Base-by-base conservation (phyloP, 1,284 basidiomycete species). In the Pseudozyma hubeiensis region DNA sequence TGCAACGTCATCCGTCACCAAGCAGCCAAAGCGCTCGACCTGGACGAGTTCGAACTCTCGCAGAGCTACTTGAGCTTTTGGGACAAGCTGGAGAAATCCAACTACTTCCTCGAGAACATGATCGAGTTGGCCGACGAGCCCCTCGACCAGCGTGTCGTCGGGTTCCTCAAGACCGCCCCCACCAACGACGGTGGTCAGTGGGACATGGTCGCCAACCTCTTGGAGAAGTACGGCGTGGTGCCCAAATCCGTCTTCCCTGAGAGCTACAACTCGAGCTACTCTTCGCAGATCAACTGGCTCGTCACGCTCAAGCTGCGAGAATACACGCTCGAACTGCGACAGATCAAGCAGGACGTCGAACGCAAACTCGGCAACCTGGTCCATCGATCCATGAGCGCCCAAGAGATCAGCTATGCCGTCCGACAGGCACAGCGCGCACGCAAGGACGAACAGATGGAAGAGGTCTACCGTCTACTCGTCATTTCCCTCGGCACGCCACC, bases 261-360 rank as follows among this genome's bases (percentile, higher is more conserved):
- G 85, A 92, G 92, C 0, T 90, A 88, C 72, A 91, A 93, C 80
- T 94, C 93, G 4, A 90, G 90, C 30, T 87, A 90, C 55, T 92
- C 93, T 6, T 81, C 86, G 35, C 89, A 90, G 13, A 86, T 98
- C 75, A 92, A 96, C 85, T 86, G 85, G 19, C 88, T 97, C 55
- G 87, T 97, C 66, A 94, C 93, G 84, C 89, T 90, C 68, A 95
- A 96, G 86, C 89, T 98, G 47, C 90, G 96, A 72, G 94, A 97
- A 85, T 92, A 94, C 83, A 90, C 91, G 4, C 88, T 97, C 47
- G 89, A 91, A 72, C 89, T 98, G 30, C 91, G 94, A 43, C 85
- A 86, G 17, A 87, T 93, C 40, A 86, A 89, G 51, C 72, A 53
- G 9, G 47, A 66, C 3, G 68, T 80, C 7, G 39, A 73, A 40